Percentiles rank a stretch among this genome's conserved stretches.
Conservation (phyloP, 2,329 filamentous ascomycete species). For the Scolecobasidium constrictum region DNA sequence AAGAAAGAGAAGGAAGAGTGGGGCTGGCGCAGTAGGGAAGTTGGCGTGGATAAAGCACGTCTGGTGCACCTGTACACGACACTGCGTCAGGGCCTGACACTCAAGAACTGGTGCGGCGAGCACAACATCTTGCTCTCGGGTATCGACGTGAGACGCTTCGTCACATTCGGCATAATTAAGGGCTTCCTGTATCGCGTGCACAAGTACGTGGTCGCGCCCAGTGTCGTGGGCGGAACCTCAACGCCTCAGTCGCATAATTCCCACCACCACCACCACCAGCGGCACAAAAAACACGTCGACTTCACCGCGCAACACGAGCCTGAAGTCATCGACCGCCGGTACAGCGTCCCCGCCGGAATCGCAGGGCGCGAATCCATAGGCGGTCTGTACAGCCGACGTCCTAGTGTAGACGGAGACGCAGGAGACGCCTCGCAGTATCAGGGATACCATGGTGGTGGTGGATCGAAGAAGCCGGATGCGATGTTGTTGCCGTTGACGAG, state of each 20-base stretch:
- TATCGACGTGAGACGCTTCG: slow-evolving; percentile 80
- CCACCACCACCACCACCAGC: too few species aligned
- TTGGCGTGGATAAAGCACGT: slow-evolving; percentile 17
- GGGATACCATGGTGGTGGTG: not conserved
- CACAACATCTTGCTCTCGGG: slow-evolving; percentile 62
- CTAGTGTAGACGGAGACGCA: slow-evolving; percentile 11
- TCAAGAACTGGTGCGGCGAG: slow-evolving; percentile 75
- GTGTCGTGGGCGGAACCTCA: not conserved
- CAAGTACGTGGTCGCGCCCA: slow-evolving; percentile 63
- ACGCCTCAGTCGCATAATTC: too few species aligned
- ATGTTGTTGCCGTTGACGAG: slow-evolving; percentile 42
- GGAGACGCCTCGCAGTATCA: slow-evolving; percentile 4
- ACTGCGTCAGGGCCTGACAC: slow-evolving; percentile 72
- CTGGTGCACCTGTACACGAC: slow-evolving; percentile 76
- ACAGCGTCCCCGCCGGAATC: not conserved
- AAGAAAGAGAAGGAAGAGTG: not conserved
- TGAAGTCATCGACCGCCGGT: not conserved
- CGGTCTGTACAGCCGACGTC: slow-evolving; percentile 5
- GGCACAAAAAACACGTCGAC: not conserved
- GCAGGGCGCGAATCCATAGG: not conserved
- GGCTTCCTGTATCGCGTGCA: slow-evolving; percentile 87
- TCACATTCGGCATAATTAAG: slow-evolving; percentile 94
- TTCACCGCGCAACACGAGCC: not conserved
- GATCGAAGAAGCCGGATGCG: slow-evolving; percentile 4
- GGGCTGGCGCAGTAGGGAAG: slow-evolving; percentile 4